A percentile compares a stretch with the other conserved stretches of the same genome.
These are phyloP conservation scores for Eucalyptus paniculata DNA, from an alignment of 345 rosid genomes.

Conservation along the genomic window DNA sequence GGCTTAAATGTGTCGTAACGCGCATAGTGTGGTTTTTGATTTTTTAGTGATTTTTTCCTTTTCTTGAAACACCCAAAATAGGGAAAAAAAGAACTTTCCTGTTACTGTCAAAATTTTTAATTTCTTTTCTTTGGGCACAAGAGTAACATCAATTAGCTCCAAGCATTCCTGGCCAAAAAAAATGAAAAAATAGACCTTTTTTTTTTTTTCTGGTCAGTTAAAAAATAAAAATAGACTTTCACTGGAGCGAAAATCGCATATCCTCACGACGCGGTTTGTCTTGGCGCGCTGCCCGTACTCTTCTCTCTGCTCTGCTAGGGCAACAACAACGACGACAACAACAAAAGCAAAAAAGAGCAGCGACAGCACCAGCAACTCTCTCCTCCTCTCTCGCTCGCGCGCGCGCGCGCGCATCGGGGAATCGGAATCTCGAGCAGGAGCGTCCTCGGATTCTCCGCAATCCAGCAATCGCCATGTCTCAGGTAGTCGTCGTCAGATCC, in stretches of 20 bases:
- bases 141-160: background rate
- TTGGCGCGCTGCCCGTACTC: background rate
- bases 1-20: background rate
- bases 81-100: background rate
- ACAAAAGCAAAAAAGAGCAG: background rate
- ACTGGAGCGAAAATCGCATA: background rate
- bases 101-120: background rate
- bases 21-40: rapidly evolving
- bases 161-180: background rate
- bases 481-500: slow-evolving; percentile 5
- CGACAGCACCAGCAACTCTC: background rate
- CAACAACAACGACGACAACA: too few species aligned
- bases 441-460: background rate
- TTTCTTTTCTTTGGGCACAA: background rate
- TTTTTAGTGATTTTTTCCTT: background rate
- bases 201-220: background rate
- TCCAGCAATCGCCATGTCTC: slow-evolving; percentile 23
- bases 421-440: background rate
- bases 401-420: background rate
- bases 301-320: background rate
- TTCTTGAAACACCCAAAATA: background rate
- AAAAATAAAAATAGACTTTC: background rate
- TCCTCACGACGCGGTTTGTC: background rate
- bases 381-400: background rate
- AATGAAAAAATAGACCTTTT: background rate